Evolutionary conservation across 768 basidiomycete genomes (phyloP).

Genomic region (Atractiella rhizophila): DNA sequence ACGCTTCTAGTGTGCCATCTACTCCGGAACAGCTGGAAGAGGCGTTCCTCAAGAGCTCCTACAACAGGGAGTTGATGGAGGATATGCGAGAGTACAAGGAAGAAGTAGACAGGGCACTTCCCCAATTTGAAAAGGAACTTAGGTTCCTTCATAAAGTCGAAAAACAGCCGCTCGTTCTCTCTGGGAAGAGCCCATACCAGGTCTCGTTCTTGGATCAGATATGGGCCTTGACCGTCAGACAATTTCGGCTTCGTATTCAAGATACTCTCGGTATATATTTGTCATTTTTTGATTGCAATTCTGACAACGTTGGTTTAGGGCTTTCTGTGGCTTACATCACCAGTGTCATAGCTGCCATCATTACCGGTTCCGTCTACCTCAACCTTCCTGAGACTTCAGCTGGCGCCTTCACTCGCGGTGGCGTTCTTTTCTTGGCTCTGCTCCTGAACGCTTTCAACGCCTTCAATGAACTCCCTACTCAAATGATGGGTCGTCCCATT

Average conservation of each 20-base stretch:
- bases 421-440: conserved; percentile 47
- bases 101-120: background rate
- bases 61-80: conserved; percentile 17
- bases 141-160: background rate
- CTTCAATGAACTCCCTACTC: conserved; percentile 8
- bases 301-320: conserved; percentile 24
- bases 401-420: conserved; percentile 49
- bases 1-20: conserved; percentile 23
- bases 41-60: conserved; percentile 23
- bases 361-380: conserved; percentile 42
- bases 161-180: background rate
- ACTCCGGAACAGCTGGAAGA: conserved; percentile 27
- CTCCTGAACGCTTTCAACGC: conserved; percentile 24
- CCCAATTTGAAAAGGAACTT: background rate
- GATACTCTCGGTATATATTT: conserved; percentile 26
- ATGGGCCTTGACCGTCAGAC: conserved; percentile 26
- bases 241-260: conserved; percentile 28
- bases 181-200: conserved; percentile 25
- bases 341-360: conserved; percentile 30
- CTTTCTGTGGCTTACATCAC: conserved; percentile 41
- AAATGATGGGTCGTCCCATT: conserved; percentile 14
- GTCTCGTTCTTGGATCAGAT: conserved; percentile 29
- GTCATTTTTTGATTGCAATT: conserved; percentile 15
- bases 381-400: conserved; percentile 31
- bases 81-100: conserved; percentile 22